Percentiles rank a stretch among this genome's conserved stretches.
Evolutionary conservation across 306 rosid genomes (phyloP).

Genomic region (Dalbergia cultrata): DNA sequence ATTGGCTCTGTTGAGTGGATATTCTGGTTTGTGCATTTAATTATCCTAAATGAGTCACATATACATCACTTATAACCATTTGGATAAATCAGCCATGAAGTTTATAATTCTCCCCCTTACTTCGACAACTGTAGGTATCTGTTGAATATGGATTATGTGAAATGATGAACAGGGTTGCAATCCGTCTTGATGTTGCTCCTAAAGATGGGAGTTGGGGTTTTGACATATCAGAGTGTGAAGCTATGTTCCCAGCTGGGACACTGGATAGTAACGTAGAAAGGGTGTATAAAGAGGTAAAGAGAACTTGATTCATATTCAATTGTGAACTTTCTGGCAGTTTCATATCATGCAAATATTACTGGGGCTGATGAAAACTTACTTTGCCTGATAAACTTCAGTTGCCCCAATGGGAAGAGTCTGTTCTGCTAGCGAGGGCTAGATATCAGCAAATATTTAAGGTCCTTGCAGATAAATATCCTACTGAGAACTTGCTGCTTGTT

Average conservation of each 20-base stretch:
- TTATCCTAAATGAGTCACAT: not conserved
- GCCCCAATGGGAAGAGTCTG: slow-evolving; percentile 77
- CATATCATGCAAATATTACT: slow-evolving; percentile 4
- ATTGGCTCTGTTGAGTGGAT: not conserved
- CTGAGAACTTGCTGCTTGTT: slow-evolving; percentile 75
- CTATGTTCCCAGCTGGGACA: slow-evolving; percentile 62
- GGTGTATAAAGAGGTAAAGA: slow-evolving; percentile 68
- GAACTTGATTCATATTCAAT: not conserved
- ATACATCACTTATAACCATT: not conserved
- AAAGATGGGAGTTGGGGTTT: slow-evolving; percentile 69
- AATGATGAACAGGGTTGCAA: slow-evolving; percentile 71
- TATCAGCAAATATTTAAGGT: slow-evolving; percentile 63
- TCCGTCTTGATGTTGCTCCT: slow-evolving; percentile 65
- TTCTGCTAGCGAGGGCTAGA: slow-evolving; percentile 55
- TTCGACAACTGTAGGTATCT: slow-evolving; percentile 60
- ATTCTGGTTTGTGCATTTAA: not conserved
- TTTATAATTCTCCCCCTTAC: not conserved
- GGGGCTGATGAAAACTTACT: slow-evolving; percentile 18
- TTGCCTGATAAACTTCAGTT: slow-evolving; percentile 56
- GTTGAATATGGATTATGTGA: slow-evolving; percentile 86
- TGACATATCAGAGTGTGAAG: slow-evolving; percentile 68
- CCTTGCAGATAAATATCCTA: slow-evolving; percentile 76
- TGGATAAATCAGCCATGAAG: not conserved
- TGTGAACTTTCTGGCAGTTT: not conserved
- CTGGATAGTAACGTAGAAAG: slow-evolving; percentile 63